Percentiles rank a stretch among this genome's conserved stretches.
Conservation (phyloP, 345 rosid genomes). For the Brassica nigra region DNA sequence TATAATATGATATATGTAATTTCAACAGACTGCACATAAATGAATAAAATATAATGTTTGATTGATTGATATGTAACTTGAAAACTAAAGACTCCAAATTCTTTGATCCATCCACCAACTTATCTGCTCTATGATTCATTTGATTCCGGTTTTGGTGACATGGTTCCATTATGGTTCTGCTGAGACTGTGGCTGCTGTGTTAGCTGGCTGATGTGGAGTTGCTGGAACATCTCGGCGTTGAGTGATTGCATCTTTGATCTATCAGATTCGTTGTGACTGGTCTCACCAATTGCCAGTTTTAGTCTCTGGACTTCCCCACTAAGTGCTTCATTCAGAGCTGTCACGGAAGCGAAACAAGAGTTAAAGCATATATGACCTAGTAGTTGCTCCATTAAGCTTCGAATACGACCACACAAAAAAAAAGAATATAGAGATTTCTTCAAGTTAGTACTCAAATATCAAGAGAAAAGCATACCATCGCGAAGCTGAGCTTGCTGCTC, state of each 20-base stretch:
- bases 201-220: constrained; percentile 39
- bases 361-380: not conserved
- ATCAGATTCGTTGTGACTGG: constrained; percentile 34
- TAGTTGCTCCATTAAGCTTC: not conserved
- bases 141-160: constrained; percentile 55
- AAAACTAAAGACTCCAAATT: constrained; percentile 5
- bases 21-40: constrained; percentile 35
- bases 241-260: constrained; percentile 43
- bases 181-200: constrained; percentile 30
- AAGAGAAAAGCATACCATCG: constrained; percentile 55
- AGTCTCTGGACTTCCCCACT: constrained; percentile 53
- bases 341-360: not conserved
- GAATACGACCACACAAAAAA: not conserved
- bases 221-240: constrained; percentile 41
- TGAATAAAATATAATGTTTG: constrained; percentile 14
- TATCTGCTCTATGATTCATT: constrained; percentile 47
- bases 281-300: constrained; percentile 43
- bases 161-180: constrained; percentile 52
- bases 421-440: not conserved
- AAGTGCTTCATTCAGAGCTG: constrained; percentile 63
- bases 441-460: not conserved
- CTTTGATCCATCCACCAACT: constrained; percentile 23
- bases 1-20: constrained; percentile 25
- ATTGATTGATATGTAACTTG: constrained; percentile 16
- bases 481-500: constrained; percentile 96